Conservation (phyloP, 2,329 filamentous ascomycete genomes). For the Tolypocladium guangdongense region DNA sequence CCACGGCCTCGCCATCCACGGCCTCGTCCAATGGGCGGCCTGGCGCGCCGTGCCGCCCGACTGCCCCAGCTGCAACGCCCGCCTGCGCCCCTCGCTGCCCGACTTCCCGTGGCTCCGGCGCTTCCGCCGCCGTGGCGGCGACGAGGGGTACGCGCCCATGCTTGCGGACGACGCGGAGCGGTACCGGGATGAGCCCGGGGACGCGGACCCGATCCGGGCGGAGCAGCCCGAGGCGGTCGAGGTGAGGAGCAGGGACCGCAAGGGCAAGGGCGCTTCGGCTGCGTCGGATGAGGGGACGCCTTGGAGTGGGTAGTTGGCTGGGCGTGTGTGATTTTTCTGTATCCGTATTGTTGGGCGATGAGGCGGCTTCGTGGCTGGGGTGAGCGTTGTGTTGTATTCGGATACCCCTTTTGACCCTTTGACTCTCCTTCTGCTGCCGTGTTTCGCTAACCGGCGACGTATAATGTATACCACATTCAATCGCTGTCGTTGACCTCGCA, state of each 20-base stretch:
- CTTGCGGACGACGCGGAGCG: slow-evolving; percentile 14
- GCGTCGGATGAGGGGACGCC: not conserved
- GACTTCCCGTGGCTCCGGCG: slow-evolving; percentile 22
- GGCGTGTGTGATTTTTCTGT: no score
- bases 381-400: no score
- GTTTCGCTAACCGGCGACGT: not conserved
- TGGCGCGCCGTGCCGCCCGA: slow-evolving; percentile 27
- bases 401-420: no score
- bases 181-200: slow-evolving; percentile 13
- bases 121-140: slow-evolving; percentile 7
- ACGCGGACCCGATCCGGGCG: slow-evolving; percentile 4
- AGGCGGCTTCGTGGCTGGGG: not conserved
- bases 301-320: not conserved
- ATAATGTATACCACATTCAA: not conserved
- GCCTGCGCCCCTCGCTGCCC: slow-evolving; percentile 26
- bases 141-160: slow-evolving; percentile 7
- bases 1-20: slow-evolving; percentile 28
- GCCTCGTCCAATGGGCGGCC: slow-evolving; percentile 26
- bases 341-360: no score
- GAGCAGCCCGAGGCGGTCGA: slow-evolving; percentile 11
- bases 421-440: no score
- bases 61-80: slow-evolving; percentile 28
- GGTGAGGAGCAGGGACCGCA: slow-evolving; percentile 12
- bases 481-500: no score
- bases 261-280: slow-evolving; percentile 7